Base-by-base conservation (phyloP, 768 basidiomycete genomes). In the Rhodotorula toruloides region DNA sequence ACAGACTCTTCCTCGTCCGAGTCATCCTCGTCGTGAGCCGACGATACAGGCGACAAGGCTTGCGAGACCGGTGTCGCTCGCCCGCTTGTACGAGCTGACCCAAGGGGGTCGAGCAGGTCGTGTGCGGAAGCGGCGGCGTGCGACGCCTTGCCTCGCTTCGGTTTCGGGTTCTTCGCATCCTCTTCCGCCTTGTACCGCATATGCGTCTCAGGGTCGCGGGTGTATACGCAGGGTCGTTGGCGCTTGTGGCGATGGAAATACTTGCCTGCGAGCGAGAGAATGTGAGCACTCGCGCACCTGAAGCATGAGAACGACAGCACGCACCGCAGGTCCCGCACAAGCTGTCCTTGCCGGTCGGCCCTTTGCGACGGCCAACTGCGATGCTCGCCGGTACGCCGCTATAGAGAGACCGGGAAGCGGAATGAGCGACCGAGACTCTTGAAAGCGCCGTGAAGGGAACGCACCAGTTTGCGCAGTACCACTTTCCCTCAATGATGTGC, bases 291-390 rank as follows among this genome's bases (percentile, higher is more conserved):
- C n/a, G 48, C 58, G 39, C 3, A 50, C 53, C 9, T 22, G 34
- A 3, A 36, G 39, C 6, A 12, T 47, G 21, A 32, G 14, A 22
- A 17, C 10, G 12, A 37, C 6, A n/a, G 4, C 34, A 81, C 88
- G 58, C 78, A 92, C 91, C 90, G 78, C 92, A 96, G n/a, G 84
- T 82, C 39, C 89, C 90, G 78, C 92, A 97, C 76, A 94, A 88
- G 4, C 86, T 87, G 77, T 91, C 91, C 74, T 89, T 86, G 13
- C 92, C 92, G 53, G 91, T 79, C 2, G 90, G 91, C 2, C 93
- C 91, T 74, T 93, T 93, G 71, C 91, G 82, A 67, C 90, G 80
- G 4, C 91, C 91, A 48, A 91, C 80, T 5, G 90, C 89, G 63
- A 94, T 86, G 72, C 79, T 84, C 75, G 90, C 91, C 0, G 92